Percentiles rank a stretch among this genome's conserved stretches.
These are phyloP conservation scores for Capsicum pubescens DNA, from an alignment of 257 asterid genomes.

Conservation along the genomic window DNA sequence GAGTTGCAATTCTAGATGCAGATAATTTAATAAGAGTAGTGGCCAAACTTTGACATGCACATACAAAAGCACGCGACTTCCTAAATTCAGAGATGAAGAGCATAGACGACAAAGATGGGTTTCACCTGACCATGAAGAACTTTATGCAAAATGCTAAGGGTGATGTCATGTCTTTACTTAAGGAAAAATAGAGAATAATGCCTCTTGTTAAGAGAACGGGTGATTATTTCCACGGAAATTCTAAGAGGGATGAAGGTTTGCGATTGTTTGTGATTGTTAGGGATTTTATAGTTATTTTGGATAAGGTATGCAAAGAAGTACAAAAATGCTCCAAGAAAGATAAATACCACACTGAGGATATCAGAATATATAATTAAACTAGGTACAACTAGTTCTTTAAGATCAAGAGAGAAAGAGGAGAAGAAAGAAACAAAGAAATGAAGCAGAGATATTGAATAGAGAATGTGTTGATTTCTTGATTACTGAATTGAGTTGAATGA, in stretches of 20 bases:
- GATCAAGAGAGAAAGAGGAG: no score
- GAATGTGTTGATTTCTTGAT: no score
- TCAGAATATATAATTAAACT: no score
- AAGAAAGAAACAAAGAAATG: no score
- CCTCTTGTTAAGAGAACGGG: constrained; percentile 75
- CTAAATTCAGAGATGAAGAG: no score
- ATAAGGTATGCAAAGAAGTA: constrained; percentile 79
- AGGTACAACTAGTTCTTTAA: no score
- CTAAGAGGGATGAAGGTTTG: constrained; percentile 88
- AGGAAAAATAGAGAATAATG: constrained; percentile 88
- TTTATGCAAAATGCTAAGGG: constrained; percentile 75
- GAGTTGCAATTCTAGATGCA: constrained; percentile 68
- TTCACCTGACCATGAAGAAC: constrained; percentile 55
- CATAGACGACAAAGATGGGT: constrained; percentile 61
- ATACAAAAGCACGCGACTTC: constrained; percentile 59
- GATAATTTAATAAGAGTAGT: constrained; percentile 64
- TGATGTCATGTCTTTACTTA: constrained; percentile 60
- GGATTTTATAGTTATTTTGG: constrained; percentile 74
- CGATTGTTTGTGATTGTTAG: constrained; percentile 75
- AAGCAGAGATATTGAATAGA: no score
- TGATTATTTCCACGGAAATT: constrained; percentile 87
- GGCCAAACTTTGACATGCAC: constrained; percentile 58
- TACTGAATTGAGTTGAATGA: no score
- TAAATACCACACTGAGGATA: constrained; percentile 35
- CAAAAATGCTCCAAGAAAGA: constrained; percentile 47